phyloP scores from a whole-genome alignment of 202 grass and related monocot species.

The Eragrostis tef region DNA sequence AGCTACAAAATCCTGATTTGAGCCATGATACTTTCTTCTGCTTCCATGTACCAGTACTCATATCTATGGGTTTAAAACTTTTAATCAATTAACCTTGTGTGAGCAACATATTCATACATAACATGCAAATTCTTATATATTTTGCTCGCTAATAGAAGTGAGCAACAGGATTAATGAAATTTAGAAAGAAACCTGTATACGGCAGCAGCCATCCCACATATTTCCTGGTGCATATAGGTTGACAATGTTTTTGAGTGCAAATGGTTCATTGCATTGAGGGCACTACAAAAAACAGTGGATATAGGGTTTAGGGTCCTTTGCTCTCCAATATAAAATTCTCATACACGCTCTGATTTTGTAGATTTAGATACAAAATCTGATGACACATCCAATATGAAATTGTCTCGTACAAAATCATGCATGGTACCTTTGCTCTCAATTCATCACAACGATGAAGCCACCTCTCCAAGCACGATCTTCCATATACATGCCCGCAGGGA shows the following conservation, averaged over 20 bases:
- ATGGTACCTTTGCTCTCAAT: neutral
- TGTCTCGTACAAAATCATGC: neutral
- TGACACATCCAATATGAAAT: neutral
- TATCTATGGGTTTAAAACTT: no score
- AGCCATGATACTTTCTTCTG: neutral
- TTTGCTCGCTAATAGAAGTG: neutral
- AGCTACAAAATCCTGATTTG: neutral
- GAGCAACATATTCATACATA: no score
- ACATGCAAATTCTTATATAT: no score
- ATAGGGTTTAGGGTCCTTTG: no score
- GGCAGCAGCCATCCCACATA: neutral
- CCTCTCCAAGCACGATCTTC: slow-evolving; percentile 2
- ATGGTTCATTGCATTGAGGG: neutral
- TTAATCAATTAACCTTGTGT: no score
- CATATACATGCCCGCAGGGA: slow-evolving; percentile 29
- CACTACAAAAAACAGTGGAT: neutral
- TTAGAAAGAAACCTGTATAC: neutral
- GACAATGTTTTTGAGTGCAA: neutral
- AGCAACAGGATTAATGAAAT: no score
- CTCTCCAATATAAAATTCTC: no score
- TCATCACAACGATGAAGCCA: neutral
- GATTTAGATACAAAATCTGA: no score
- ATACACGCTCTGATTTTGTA: no score
- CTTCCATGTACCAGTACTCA: no score
- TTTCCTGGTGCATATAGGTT: neutral